phyloP scores from a whole-genome alignment of 1,284 basidiomycete genomes.

The Austroboletus novae-zelandiae region DNA sequence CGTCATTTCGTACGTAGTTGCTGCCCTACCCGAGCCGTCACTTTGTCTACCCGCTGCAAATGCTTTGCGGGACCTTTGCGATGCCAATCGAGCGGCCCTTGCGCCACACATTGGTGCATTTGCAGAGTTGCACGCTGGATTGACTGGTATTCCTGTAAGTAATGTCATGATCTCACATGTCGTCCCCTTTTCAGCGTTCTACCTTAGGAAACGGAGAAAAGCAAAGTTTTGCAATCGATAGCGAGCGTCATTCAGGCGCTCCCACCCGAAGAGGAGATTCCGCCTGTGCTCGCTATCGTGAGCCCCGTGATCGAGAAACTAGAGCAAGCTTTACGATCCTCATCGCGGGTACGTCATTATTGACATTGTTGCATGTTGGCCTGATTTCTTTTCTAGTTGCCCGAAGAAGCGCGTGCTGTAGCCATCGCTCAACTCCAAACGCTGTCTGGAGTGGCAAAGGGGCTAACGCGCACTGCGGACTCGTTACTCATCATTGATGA shows the following conservation, averaged over 20 bases:
- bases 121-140: constrained; percentile 74
- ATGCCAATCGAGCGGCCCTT: constrained; percentile 77
- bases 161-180: neutral
- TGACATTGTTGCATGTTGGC: neutral
- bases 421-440: constrained; percentile 73
- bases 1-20: constrained; percentile 62
- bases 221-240: constrained; percentile 86
- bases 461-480: constrained; percentile 76
- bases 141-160: constrained; percentile 72
- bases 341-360: constrained; percentile 43
- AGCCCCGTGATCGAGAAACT: constrained; percentile 74
- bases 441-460: constrained; percentile 79
- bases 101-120: constrained; percentile 83
- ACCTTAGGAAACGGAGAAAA: constrained; percentile 76
- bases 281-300: constrained; percentile 78
- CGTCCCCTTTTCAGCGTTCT: neutral
- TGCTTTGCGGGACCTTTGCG: constrained; percentile 80
- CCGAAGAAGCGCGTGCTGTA: constrained; percentile 61
- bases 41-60: constrained; percentile 77
- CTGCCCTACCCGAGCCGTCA: constrained; percentile 59
- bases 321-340: constrained; percentile 55
- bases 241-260: constrained; percentile 88
- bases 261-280: constrained; percentile 70
- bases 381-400: constrained; percentile 44
- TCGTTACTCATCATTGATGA: constrained; percentile 64